Evolutionary conservation across 768 basidiomycete genomes (phyloP).

Genomic region (Xanthoconium purpureum): DNA sequence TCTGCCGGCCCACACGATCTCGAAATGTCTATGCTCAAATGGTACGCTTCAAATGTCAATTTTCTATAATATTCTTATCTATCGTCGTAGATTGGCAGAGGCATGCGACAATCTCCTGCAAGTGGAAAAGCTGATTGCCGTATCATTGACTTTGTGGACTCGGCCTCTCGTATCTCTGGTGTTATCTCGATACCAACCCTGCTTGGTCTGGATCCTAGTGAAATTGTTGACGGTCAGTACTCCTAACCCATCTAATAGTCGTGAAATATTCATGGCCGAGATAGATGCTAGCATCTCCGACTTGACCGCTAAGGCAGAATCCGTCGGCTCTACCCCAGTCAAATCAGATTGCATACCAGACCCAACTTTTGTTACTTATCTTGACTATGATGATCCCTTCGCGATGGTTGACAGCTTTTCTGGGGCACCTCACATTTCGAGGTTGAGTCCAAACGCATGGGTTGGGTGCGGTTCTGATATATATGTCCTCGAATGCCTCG

Average conservation of each 20-base stretch:
- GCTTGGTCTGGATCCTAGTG: conserved; percentile 78
- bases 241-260: neutral
- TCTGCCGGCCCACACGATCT: conserved; percentile 87
- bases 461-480: conserved; percentile 70
- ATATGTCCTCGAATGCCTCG: conserved; percentile 75
- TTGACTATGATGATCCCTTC: conserved; percentile 76
- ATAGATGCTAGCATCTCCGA: conserved; percentile 52
- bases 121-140: conserved; percentile 83
- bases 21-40: conserved; percentile 90
- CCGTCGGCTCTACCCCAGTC: conserved; percentile 5
- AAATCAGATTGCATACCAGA: conserved; percentile 40
- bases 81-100: conserved; percentile 76
- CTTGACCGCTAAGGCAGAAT: conserved; percentile 42
- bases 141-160: conserved; percentile 91
- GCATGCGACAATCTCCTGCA: conserved; percentile 78
- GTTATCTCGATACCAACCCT: conserved; percentile 78
- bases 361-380: conserved; percentile 65
- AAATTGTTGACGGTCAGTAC: conserved; percentile 54
- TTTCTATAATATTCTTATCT: neutral
- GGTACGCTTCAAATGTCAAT: conserved; percentile 42
- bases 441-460: conserved; percentile 67
- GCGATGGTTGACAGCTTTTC: conserved; percentile 48
- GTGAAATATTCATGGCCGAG: neutral
- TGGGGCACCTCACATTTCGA: conserved; percentile 51
- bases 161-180: conserved; percentile 60